Conservation (phyloP, 2,329 filamentous ascomycete species). For the Phyllosticta citribraziliensis region DNA sequence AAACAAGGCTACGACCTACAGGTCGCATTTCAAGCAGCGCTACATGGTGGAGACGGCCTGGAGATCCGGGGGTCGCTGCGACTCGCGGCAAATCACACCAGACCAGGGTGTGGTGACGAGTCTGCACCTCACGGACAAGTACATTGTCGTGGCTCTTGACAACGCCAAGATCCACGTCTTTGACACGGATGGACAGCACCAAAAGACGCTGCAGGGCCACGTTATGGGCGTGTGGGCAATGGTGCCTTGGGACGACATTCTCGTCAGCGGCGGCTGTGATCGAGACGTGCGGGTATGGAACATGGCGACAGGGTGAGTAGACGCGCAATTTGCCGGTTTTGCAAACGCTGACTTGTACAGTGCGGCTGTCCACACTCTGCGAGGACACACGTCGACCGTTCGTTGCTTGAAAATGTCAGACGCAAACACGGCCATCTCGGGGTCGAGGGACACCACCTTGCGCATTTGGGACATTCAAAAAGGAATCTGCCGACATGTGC, state of each 20-base stretch:
- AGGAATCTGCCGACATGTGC: constrained; percentile 79
- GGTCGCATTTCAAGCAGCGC: constrained; percentile 94
- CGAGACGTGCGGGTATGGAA: constrained; percentile 96
- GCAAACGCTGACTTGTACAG: constrained; percentile 32
- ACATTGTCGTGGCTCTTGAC: constrained; percentile 94
- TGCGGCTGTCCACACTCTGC: constrained; percentile 67
- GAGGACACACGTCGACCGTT: constrained; percentile 93
- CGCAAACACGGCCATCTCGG: constrained; percentile 85
- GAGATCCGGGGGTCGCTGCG: constrained; percentile 80
- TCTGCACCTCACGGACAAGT: constrained; percentile 84
- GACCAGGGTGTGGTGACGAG: constrained; percentile 97
- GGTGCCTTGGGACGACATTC: constrained; percentile 92
- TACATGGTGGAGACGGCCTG: constrained; percentile 97
- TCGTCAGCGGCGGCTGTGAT: constrained; percentile 95
- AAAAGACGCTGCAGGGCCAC: constrained; percentile 85
- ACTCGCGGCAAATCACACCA: constrained; percentile 80
- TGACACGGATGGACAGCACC: constrained; percentile 77
- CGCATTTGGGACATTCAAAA: constrained; percentile 90
- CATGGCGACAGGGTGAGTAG: constrained; percentile 72
- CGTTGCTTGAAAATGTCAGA: constrained; percentile 97
- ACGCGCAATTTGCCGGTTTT: not conserved
- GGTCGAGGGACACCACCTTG: constrained; percentile 87
- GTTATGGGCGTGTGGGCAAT: constrained; percentile 99
- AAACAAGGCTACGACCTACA: constrained; percentile 70
- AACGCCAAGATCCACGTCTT: constrained; percentile 99